These are phyloP conservation scores for Coniochaeta sp. DNA, from an alignment of 2,329 filamentous ascomycete genomes.

Conservation along the genomic window DNA sequence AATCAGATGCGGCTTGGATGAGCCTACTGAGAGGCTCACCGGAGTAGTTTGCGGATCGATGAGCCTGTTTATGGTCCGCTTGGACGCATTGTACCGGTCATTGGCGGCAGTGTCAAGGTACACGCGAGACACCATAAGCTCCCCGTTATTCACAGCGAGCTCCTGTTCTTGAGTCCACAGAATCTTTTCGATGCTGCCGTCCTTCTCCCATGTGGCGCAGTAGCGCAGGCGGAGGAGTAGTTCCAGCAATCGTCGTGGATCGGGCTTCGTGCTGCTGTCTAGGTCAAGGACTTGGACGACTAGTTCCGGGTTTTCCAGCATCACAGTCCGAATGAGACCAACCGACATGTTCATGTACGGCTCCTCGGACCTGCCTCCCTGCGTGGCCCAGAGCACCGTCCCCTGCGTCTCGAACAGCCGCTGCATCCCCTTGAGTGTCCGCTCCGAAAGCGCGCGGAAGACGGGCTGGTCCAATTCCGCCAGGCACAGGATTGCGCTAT, in stretches of 20 bases:
- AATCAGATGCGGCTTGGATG: no score
- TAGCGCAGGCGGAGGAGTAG: not conserved
- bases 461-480: slow-evolving; percentile 6
- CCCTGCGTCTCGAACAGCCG: not conserved
- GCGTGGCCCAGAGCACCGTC: slow-evolving; percentile 9
- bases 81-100: slow-evolving; percentile 10
- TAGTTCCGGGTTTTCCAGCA: slow-evolving; percentile 3
- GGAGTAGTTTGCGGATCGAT: slow-evolving; percentile 4
- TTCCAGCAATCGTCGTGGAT: not conserved
- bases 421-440: no score
- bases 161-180: slow-evolving; percentile 11
- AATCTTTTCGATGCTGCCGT: slow-evolving; percentile 1
- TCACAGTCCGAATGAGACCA: slow-evolving; percentile 4
- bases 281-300: not conserved
- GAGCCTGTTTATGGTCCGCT: slow-evolving; percentile 1
- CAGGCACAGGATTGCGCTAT: slow-evolving; percentile 1
- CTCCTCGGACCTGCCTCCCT: slow-evolving; percentile 1
- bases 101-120: slow-evolving; percentile 3
- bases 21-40: no score
- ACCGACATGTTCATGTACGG: slow-evolving; percentile 8
- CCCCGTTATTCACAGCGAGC: slow-evolving; percentile 6
- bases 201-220: slow-evolving; percentile 4
- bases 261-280: not conserved
- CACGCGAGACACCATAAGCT: slow-evolving; percentile 7
- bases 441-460: no score